Base-by-base conservation (phyloP, 2,329 filamentous ascomycete species). In the Fusarium phyllophilum region DNA sequence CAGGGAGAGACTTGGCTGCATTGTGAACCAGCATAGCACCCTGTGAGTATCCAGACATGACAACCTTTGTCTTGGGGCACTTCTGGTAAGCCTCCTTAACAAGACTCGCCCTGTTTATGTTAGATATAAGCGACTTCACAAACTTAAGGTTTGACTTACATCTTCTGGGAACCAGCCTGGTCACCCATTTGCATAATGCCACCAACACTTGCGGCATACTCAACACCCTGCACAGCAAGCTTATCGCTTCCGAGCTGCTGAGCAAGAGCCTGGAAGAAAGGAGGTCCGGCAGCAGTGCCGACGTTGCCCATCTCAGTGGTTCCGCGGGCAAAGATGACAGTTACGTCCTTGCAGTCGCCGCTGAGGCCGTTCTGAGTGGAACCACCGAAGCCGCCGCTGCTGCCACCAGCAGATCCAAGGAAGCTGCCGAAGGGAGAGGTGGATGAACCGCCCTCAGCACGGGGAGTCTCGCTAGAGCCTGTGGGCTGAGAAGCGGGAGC, bases 241-340 rank as follows among this genome's bases (percentile, higher is more conserved):
- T 85, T 84, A 45, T 79, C 80, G 11, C 79, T 80, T 24, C 84
- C 86, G 65, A 88, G 79, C 57, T 79, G 76, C 9, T 75, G 52
- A 14, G 81, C 81, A 3, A 90, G 77, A 5, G 84, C 83, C 42
- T 83, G 79, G 68, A 87, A 86, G 72, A 89, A 86, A 4, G 86
- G 84, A 5, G 87, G 87, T 2, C 88, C 88, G 5, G 85, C 82
- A 11, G 85, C 68, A 31, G 75, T 77, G 29, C 88, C 88, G 56
- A 90, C 85, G 73, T 88, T 89, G 45, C 87, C 87, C 3, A 70
- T 41, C 78, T 89, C 87, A 11, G 83, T 85, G 8, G 88, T 89
- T 14, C 88, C 88, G 24, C 88, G 85, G n/a, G 88, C 88, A 73
- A 87, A 90, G 74, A 90, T 85, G 58, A 90, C 79, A 13, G 87